Conservation (phyloP, 2,329 filamentous ascomycete genomes). For the Nigrospora sphaerica region DNA sequence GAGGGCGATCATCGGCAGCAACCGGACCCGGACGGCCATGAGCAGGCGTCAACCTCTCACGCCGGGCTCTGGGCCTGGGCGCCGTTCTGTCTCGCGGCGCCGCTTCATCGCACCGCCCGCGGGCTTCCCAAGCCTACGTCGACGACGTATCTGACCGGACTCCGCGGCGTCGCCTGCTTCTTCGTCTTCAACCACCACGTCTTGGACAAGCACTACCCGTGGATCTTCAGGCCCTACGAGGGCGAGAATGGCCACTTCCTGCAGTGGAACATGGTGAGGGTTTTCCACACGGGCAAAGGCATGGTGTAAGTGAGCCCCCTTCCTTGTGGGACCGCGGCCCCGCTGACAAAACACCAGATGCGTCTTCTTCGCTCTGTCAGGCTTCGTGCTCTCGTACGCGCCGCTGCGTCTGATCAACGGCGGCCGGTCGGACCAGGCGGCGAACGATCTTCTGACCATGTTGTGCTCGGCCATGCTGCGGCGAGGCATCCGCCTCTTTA, state of each 20-base stretch:
- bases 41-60: no score
- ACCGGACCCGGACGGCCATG: no score
- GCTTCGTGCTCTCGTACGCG: constrained; percentile 2
- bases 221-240: neutral
- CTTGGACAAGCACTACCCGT: neutral
- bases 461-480: no score
- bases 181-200: neutral
- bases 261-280: neutral
- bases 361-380: constrained; percentile 4
- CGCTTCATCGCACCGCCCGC: no score
- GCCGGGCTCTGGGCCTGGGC: no score
- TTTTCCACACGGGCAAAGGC: constrained; percentile 1
- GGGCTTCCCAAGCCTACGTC: no score
- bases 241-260: neutral
- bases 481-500: no score
- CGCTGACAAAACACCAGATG: neutral
- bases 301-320: neutral
- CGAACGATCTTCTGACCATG: no score
- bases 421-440: neutral
- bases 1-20: no score
- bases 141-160: neutral
- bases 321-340: no score
- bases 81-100: no score
- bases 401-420: neutral
- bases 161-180: constrained; percentile 2